These are phyloP conservation scores for Plenodomus biglobosus DNA, from an alignment of 2,329 filamentous ascomycete species.

Conservation along the genomic window DNA sequence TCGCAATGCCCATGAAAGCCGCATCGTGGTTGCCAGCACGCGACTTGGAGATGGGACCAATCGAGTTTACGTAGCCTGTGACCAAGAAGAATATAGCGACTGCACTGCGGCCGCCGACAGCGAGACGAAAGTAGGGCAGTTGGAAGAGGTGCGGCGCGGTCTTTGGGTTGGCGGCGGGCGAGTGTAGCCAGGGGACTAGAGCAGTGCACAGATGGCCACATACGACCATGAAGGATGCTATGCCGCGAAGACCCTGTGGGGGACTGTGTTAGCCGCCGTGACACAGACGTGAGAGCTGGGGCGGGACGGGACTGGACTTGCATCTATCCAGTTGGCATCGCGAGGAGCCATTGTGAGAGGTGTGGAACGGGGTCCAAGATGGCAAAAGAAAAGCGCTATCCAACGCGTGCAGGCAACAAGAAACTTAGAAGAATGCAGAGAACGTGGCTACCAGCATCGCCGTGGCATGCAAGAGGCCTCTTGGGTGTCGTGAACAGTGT, in stretches of 20 bases:
- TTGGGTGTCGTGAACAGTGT: background rate
- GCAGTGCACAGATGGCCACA: constrained; percentile 48
- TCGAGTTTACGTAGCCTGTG: constrained; percentile 66
- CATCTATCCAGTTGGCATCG: constrained; percentile 46
- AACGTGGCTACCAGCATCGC: constrained; percentile 15
- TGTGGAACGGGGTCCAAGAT: constrained; percentile 3
- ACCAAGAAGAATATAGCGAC: constrained; percentile 51
- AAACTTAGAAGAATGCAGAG: background rate
- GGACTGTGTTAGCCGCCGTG: constrained; percentile 23
- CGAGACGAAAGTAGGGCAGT: constrained; percentile 60
- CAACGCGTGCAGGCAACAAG: constrained; percentile 10
- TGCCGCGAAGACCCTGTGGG: constrained; percentile 46
- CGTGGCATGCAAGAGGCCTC: background rate
- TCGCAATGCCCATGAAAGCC: constrained; percentile 57
- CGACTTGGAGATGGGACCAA: constrained; percentile 61
- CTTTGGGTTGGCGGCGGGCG: constrained; percentile 47
- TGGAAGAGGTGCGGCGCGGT: constrained; percentile 56
- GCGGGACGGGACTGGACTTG: constrained; percentile 29
- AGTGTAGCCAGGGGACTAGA: constrained; percentile 46
- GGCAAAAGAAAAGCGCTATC: constrained; percentile 12
- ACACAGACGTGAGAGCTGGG: constrained; percentile 7
- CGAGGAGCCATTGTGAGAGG: constrained; percentile 36
- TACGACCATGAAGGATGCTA: constrained; percentile 49
- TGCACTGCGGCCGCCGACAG: constrained; percentile 53
- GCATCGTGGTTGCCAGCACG: constrained; percentile 57